These are phyloP conservation scores for Moringa oleifera DNA, from an alignment of 345 rosid genomes.

Conservation along the genomic window DNA sequence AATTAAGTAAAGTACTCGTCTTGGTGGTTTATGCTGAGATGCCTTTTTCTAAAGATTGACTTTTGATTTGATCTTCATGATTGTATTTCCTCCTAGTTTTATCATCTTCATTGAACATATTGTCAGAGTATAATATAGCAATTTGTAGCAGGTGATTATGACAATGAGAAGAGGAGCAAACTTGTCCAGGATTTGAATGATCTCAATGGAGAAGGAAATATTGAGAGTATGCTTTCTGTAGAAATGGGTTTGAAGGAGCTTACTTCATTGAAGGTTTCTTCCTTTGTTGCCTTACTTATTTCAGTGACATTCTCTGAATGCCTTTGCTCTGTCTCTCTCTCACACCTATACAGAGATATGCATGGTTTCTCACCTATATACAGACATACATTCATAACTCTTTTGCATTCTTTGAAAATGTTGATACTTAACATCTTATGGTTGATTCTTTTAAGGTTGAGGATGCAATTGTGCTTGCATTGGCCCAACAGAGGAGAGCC, in stretches of 20 bases:
- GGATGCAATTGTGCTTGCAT: conserved; percentile 68
- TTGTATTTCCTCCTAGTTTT: background rate
- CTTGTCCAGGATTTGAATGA: conserved; percentile 70
- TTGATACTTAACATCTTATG: conserved; percentile 13
- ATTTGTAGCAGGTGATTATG: conserved; percentile 45
- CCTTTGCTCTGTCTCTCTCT: background rate
- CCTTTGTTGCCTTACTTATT: background rate
- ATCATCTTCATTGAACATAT: background rate
- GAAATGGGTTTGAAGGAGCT: conserved; percentile 98
- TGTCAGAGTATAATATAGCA: conserved; percentile 7
- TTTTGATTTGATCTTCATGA: background rate
- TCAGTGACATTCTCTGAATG: too few species aligned
- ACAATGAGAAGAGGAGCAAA: conserved; percentile 66
- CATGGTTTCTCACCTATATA: background rate
- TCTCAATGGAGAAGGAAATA: conserved; percentile 94
- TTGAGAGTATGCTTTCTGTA: conserved; percentile 96
- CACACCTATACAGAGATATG: too few species aligned
- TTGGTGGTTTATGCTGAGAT: background rate
- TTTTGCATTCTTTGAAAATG: background rate
- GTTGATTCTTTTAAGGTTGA: conserved; percentile 61
- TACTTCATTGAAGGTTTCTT: conserved; percentile 71
- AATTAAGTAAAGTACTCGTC: background rate
- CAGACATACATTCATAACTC: background rate
- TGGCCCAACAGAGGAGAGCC: conserved; percentile 73
- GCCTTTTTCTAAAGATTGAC: background rate